A percentile compares a stretch with the other conserved stretches of the same genome.
Evolutionary conservation across 1,139 yeast species (phyloP).

Genomic region (Meyerozyma elateridarum): DNA sequence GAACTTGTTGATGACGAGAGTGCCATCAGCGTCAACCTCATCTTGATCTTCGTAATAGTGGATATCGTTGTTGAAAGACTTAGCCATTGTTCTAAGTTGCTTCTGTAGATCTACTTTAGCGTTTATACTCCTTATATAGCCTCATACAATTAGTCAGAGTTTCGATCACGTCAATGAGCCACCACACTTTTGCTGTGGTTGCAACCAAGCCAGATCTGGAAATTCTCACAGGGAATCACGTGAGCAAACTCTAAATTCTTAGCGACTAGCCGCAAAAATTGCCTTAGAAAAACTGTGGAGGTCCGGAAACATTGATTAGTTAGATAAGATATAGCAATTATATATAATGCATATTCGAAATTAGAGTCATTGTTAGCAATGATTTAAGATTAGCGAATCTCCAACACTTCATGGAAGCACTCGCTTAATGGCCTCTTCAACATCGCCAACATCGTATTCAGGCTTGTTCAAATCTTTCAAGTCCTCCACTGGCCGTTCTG

Average conservation of each 20-base stretch:
- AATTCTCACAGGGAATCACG: slow-evolving; percentile 5
- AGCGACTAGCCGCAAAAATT: slow-evolving; percentile 2
- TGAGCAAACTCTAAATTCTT: neutral
- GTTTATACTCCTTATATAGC: no score
- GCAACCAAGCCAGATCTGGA: slow-evolving; percentile 3
- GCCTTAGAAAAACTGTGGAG: neutral
- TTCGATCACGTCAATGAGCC: no score
- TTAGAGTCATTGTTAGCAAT: no score
- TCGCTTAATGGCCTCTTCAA: slow-evolving; percentile 6
- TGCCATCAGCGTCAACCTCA: slow-evolving; percentile 35
- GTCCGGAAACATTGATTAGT: slow-evolving; percentile 4
- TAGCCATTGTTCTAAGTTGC: slow-evolving; percentile 1
- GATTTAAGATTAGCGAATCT: no score
- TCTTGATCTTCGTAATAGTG: slow-evolving; percentile 38
- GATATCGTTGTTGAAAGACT: slow-evolving; percentile 28
- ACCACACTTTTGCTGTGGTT: slow-evolving; percentile 5
- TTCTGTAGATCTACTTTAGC: no score
- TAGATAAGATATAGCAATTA: neutral
- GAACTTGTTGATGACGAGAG: slow-evolving; percentile 28
- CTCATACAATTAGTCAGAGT: neutral
- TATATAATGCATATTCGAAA: neutral
- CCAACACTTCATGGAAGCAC: neutral
- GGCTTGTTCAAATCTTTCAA: slow-evolving; percentile 9
- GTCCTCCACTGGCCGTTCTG: slow-evolving; percentile 14
- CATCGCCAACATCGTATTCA: slow-evolving; percentile 8